phyloP scores from a whole-genome alignment of 192 early-diverging fungal species.

The Coemansia sp. region DNA sequence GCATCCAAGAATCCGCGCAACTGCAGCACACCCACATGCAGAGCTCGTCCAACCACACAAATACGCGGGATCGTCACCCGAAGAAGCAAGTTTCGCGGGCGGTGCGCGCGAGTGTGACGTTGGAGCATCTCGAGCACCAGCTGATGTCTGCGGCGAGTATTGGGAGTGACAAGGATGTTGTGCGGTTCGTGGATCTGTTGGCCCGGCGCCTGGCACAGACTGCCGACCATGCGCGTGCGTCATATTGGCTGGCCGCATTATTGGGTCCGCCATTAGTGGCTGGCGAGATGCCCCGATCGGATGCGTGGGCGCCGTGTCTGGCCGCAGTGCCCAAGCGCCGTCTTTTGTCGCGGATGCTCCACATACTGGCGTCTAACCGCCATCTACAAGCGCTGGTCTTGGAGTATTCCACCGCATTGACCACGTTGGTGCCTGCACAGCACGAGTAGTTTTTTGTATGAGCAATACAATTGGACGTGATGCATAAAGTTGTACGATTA shows the following conservation, averaged over 20 bases:
- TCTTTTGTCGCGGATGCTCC: constrained; percentile 63
- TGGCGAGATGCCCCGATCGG: background rate
- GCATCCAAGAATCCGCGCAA: background rate
- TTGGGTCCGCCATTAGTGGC: constrained; percentile 38
- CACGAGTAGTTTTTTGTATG: too few relatives aligned
- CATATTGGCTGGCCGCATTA: constrained; percentile 34
- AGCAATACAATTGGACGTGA: too few relatives aligned
- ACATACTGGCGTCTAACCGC: constrained; percentile 67
- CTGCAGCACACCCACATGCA: background rate
- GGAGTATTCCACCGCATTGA: constrained; percentile 50
- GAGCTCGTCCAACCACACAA: background rate
- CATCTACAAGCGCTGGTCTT: constrained; percentile 59
- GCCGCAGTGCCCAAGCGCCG: constrained; percentile 63
- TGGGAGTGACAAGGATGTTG: constrained; percentile 17
- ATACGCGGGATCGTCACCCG: background rate
- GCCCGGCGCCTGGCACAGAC: constrained; percentile 12
- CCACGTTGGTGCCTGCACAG: too few relatives aligned
- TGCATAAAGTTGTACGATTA: too few relatives aligned
- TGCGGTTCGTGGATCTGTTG: constrained; percentile 18
- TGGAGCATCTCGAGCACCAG: constrained; percentile 52
- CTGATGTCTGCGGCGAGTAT: constrained; percentile 14
- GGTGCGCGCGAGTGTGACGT: constrained; percentile 11
- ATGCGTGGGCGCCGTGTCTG: background rate
- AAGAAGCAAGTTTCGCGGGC: background rate
- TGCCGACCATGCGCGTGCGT: constrained; percentile 6